Evolutionary conservation across 306 rosid genomes (phyloP).

Genomic region (Rubus idaeus): DNA sequence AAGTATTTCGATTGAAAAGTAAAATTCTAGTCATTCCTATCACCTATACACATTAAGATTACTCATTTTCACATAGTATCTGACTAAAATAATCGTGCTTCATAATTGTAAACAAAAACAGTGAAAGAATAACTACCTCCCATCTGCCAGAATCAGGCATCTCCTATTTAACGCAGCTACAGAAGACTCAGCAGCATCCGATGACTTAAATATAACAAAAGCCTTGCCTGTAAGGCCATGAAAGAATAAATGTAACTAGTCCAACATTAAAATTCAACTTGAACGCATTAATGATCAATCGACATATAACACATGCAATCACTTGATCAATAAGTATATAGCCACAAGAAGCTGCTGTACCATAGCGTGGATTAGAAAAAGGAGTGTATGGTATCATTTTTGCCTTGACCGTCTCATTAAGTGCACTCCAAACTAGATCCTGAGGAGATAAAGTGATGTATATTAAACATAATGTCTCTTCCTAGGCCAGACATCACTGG

Average conservation of each 20-base stretch:
- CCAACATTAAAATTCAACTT: neutral
- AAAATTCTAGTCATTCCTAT: neutral
- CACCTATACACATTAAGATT: neutral
- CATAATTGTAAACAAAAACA: neutral
- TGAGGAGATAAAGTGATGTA: slow-evolving; percentile 24
- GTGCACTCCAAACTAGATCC: slow-evolving; percentile 53
- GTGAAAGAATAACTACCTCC: slow-evolving; percentile 44
- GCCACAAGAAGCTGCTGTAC: slow-evolving; percentile 25
- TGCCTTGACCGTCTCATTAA: slow-evolving; percentile 44
- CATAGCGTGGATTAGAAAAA: slow-evolving; percentile 36
- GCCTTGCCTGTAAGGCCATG: slow-evolving; percentile 53
- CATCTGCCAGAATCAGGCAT: slow-evolving; percentile 54
- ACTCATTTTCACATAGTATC: neutral
- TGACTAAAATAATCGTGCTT: neutral
- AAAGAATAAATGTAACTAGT: slow-evolving; percentile 16
- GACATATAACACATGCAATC: neutral
- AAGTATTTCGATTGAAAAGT: neutral
- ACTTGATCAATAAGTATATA: neutral
- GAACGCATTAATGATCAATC: neutral
- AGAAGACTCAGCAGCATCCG: slow-evolving; percentile 45
- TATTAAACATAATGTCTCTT: slow-evolving; percentile 8
- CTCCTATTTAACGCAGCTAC: slow-evolving; percentile 31
- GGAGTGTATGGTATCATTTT: slow-evolving; percentile 42
- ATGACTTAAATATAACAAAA: slow-evolving; percentile 56
- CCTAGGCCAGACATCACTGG: slow-evolving; percentile 3